These are phyloP conservation scores for Blastobotrys apis DNA, from an alignment of 1,139 yeast species.

Conservation along the genomic window DNA sequence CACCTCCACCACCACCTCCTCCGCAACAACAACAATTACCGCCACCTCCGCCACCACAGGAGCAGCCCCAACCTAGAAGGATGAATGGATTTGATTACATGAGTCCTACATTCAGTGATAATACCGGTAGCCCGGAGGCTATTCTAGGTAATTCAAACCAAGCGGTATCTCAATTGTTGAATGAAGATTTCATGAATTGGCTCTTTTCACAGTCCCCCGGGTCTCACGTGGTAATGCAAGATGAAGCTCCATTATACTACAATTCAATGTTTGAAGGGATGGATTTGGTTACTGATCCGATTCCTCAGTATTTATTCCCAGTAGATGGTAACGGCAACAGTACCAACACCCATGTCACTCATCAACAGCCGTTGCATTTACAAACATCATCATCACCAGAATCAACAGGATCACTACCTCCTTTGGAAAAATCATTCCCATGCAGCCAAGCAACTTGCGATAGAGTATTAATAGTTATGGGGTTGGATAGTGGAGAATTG, in stretches of 20 bases:
- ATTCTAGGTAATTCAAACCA: slow-evolving; percentile 27
- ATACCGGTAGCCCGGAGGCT: slow-evolving; percentile 23
- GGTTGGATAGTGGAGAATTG: slow-evolving; percentile 13
- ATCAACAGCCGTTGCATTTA: background rate
- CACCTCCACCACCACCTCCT: no score
- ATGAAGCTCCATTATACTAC: slow-evolving; percentile 1
- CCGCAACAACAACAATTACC: no score
- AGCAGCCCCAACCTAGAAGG: no score
- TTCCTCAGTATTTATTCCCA: slow-evolving; percentile 7
- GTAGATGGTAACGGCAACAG: background rate
- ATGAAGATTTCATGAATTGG: slow-evolving; percentile 29
- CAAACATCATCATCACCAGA: background rate
- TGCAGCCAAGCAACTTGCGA: slow-evolving; percentile 19
- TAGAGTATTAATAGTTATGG: slow-evolving; percentile 17
- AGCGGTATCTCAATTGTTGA: slow-evolving; percentile 24
- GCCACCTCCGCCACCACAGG: no score
- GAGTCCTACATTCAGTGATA: slow-evolving; percentile 20
- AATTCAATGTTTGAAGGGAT: slow-evolving; percentile 7
- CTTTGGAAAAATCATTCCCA: slow-evolving; percentile 4
- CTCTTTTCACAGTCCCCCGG: slow-evolving; percentile 16
- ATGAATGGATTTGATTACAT: slow-evolving; percentile 10
- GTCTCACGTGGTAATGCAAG: background rate
- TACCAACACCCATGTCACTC: background rate
- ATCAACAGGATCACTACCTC: slow-evolving; percentile 1
- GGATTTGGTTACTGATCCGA: background rate